Evolutionary conservation across 495 filamentous ascomycete species (phyloP).

Genomic region (Glarea lozoyensis): DNA sequence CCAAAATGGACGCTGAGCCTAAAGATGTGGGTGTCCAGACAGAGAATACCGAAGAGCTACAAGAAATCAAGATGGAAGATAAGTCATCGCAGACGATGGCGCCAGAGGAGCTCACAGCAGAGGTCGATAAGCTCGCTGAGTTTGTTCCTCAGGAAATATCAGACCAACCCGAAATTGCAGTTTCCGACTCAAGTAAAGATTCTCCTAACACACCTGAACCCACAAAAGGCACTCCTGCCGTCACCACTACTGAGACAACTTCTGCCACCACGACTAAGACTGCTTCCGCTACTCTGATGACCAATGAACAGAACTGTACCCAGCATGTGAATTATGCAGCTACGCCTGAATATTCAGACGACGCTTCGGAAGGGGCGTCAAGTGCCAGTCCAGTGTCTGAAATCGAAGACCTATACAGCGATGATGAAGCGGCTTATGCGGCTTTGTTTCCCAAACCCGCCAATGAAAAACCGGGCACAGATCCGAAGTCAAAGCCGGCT

Average conservation of each 20-base stretch:
- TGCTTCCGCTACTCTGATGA: not conserved
- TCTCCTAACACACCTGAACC: constrained; percentile 8
- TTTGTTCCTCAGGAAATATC: constrained; percentile 6
- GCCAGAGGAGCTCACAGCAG: not conserved
- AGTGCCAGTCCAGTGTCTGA: constrained; percentile 18
- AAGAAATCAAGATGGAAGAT: constrained; percentile 6
- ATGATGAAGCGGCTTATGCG: constrained; percentile 15
- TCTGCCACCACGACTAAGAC: not conserved
- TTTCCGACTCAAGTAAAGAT: constrained; percentile 2
- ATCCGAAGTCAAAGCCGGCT: constrained; percentile 1
- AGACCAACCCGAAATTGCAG: constrained; percentile 11
- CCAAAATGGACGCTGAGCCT: constrained; percentile 10
- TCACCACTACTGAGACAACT: not conserved
- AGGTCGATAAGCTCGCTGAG: not conserved
- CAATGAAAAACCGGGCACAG: not conserved
- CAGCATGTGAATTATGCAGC: not conserved
- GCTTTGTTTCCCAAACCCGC: too few relatives aligned
- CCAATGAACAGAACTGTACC: not conserved
- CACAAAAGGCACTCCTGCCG: not conserved
- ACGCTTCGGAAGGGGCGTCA: constrained; percentile 16
- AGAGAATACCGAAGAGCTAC: constrained; percentile 9
- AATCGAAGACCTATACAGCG: constrained; percentile 17
- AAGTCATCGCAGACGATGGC: constrained; percentile 17
- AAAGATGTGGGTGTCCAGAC: constrained; percentile 16
- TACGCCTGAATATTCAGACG: not conserved